Base-by-base conservation (phyloP, 2,329 filamentous ascomycete species). In the Juglanconis oblonga region DNA sequence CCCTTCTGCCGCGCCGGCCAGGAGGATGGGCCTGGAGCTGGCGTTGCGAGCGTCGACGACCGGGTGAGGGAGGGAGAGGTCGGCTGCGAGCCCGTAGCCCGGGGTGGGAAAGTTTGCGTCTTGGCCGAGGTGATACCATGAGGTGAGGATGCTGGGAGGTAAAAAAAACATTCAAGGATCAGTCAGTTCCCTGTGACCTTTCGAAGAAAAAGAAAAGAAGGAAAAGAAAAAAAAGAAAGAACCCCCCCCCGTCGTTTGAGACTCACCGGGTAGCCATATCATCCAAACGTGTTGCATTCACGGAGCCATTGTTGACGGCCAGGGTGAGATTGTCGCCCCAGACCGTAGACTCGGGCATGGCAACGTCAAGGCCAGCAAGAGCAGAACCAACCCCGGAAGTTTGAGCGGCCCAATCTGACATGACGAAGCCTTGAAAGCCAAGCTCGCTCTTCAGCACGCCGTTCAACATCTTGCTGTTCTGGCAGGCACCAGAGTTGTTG, bases 261-360 rank as follows among this genome's bases (percentile, higher is more conserved):
- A 90, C 96, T 67, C 95, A 87, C 74, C 17, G 17, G 17, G 92
- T 89, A 5, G 86, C 91, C 88, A 97, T 96, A 70, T 98, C 95
- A 67, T 97, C 93, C 9, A 98, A 72, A 54, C 94, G 86, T 83
- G 90, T 96, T 66, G 90, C 86, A 1, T 94, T 91, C 36, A 98
- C 78, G 1, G 92, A 97, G 40, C 93, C 93, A 70, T 98, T 97
- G 67, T 96, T 75, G 5, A 97, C 87, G 1, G 91, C 91, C 52
- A 96, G 78, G 2, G 94, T 97, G 67, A 98, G 74, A 74, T 98
- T 98, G 33, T 87, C 78, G 9, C 94, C 94, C 89, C 90, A 97
- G 79, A 81, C 96, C 17, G 87, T 88, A 54, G 76, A 73, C 6
- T 90, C 90, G 1, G 90, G 90, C 91, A 95, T 95, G n/a, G 83